Base-by-base conservation (phyloP, 371 early-diverging fungal species). In the Nematocida major region DNA sequence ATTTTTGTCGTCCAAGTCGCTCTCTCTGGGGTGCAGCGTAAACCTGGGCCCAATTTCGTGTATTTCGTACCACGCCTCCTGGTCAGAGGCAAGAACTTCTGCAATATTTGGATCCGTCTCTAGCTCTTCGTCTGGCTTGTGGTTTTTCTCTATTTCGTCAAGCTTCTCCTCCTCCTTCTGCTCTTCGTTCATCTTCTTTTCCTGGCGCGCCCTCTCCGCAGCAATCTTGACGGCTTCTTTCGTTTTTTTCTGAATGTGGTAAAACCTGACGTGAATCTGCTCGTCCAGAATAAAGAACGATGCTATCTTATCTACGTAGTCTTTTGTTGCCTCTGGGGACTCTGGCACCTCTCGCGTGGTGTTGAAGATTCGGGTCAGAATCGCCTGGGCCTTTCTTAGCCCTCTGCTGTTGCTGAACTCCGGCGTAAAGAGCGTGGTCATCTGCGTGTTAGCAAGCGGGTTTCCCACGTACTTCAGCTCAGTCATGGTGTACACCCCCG, bases 201-300 rank as follows among this genome's bases (percentile, higher is more conserved):
- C 59, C 34, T 68, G 30, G 28, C 57, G 45, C 43, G 36, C 26
- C 18, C 78, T 59, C 3, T 78, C 69, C 26, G 68, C 67, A 65
- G 70, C 20, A 15, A 81, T 39, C 24, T 68, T 67, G 53, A 73
- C 73, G 34, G 73, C 54, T 34, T 78, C 66, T 24, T 61, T 49
- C 15, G 76, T 73, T 26, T 63, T 73, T 39, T 73, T 73, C 50
- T 78, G 38, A 20, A 73, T 76, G 65, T 67, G 80, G 53, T 59
- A 80, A 59, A 62, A 76, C 40, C 68, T 57, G 30, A 53, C 68
- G 30, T 40, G 38, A 15, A 61, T 76, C 48, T 15, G 59, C 43
- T 50, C 62, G 53, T 63, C 68, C 39, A 54, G 28, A 18, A 54
- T 40, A 34, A 61, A 76, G 28, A 59, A 61, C 40, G 69, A 68